Evolutionary conservation across 768 basidiomycete genomes (phyloP).

Genomic region (Tulasnella sp.): DNA sequence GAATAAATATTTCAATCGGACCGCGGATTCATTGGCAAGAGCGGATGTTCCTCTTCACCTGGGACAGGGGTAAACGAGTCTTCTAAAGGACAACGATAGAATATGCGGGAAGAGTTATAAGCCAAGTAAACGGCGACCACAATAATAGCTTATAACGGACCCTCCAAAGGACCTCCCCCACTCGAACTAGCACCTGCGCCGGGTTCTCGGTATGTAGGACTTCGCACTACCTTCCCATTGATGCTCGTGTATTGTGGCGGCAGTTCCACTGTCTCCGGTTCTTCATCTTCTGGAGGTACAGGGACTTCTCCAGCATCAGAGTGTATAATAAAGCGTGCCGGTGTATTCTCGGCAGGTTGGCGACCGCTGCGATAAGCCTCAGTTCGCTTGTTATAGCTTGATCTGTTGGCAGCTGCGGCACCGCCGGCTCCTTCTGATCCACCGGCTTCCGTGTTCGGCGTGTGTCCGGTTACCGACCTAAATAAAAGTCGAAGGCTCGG

Average conservation of each 20-base stretch:
- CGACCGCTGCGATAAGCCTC: slow-evolving; percentile 5
- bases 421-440: too few species aligned
- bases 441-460: too few species aligned
- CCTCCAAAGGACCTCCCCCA: neutral
- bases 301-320: slow-evolving; percentile 14
- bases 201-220: slow-evolving; percentile 1
- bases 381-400: neutral
- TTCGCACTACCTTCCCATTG: neutral
- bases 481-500: neutral
- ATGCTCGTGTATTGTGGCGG: slow-evolving; percentile 16
- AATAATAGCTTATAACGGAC: neutral
- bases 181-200: neutral
- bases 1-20: too few species aligned
- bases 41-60: too few species aligned
- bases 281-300: slow-evolving; percentile 10
- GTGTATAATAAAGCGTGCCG: slow-evolving; percentile 16
- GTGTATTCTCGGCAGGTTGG: slow-evolving; percentile 2
- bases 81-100: too few species aligned
- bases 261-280: slow-evolving; percentile 16
- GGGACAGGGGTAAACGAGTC: too few species aligned
- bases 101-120: neutral
- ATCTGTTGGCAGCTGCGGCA: neutral
- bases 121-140: neutral
- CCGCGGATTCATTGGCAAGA: too few species aligned
- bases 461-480: neutral